Conservation (phyloP, 805 yeast genomes). For the Wickerhamiella brachini region DNA sequence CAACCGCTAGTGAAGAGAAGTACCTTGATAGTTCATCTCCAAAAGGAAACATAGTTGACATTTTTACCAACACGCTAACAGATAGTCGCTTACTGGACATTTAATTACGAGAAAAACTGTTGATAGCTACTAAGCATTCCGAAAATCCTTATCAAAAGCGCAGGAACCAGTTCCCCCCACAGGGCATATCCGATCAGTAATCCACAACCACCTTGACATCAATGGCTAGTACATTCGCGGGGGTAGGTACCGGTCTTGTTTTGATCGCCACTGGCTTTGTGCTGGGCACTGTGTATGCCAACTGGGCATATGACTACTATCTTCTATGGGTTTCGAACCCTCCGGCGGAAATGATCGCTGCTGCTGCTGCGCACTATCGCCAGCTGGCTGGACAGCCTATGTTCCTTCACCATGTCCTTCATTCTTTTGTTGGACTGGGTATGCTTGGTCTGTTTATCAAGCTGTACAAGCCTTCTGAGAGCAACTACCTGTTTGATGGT, state of each 20-base stretch:
- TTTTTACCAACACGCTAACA: no score
- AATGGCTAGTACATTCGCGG: not conserved
- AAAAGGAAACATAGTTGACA: no score
- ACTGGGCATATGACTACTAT: constrained; percentile 68
- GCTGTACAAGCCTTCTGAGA: constrained; percentile 77
- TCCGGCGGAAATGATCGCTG: constrained; percentile 39
- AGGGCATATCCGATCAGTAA: not conserved
- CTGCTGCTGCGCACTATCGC: constrained; percentile 60
- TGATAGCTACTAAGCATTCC: not conserved
- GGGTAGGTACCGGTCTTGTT: constrained; percentile 15
- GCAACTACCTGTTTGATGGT: constrained; percentile 78
- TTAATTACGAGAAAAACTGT: not conserved
- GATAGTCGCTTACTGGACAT: no score
- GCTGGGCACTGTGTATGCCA: constrained; percentile 64
- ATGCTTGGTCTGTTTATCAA: constrained; percentile 60
- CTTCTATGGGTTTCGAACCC: constrained; percentile 53
- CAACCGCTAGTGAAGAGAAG: no score
- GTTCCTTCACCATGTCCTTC: constrained; percentile 46
- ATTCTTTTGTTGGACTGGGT: constrained; percentile 48
- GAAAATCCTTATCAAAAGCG: not conserved
- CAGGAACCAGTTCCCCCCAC: not conserved
- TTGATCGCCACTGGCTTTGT: constrained; percentile 50
- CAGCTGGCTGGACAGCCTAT: constrained; percentile 56
- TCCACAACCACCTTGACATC: not conserved
- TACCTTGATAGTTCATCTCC: no score